These are phyloP conservation scores for Trichoderma sp. DNA, from an alignment of 2,329 filamentous ascomycete species.

Conservation along the genomic window DNA sequence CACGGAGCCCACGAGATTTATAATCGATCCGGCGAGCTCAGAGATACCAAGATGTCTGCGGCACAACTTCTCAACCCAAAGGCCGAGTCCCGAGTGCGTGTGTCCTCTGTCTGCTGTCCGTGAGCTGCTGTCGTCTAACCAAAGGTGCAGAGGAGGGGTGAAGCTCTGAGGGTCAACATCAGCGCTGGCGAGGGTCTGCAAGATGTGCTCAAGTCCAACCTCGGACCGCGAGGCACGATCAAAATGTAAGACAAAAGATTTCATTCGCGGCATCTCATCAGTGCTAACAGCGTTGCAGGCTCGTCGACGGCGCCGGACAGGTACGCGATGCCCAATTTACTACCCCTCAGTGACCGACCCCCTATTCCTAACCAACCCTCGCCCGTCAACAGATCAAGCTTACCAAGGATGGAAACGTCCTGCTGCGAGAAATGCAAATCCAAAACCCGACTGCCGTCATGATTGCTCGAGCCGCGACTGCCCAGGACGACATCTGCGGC, in stretches of 20 bases:
- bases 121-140: constrained; percentile 15
- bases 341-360: constrained; percentile 28
- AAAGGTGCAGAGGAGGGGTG: constrained; percentile 73
- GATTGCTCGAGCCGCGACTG: constrained; percentile 81
- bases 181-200: constrained; percentile 88
- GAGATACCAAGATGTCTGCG: constrained; percentile 72
- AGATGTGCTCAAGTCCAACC: constrained; percentile 93
- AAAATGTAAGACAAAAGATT: constrained; percentile 69
- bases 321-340: constrained; percentile 41
- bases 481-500: constrained; percentile 96
- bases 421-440: constrained; percentile 80
- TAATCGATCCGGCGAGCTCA: constrained; percentile 7
- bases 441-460: constrained; percentile 96
- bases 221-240: constrained; percentile 89
- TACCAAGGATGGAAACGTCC: constrained; percentile 96
- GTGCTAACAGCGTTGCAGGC: constrained; percentile 40
- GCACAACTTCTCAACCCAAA: constrained; percentile 98
- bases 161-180: constrained; percentile 97
- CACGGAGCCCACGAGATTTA: constrained; percentile 15
- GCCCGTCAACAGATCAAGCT: constrained; percentile 74
- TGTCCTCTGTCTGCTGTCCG: constrained; percentile 7
- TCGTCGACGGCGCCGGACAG: constrained; percentile 67
- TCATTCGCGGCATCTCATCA: background rate
- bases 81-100: constrained; percentile 88
- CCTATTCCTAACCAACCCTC: constrained; percentile 29